phyloP scores from a whole-genome alignment of 1,139 yeast species.

The Suhomyces bribrorum region DNA sequence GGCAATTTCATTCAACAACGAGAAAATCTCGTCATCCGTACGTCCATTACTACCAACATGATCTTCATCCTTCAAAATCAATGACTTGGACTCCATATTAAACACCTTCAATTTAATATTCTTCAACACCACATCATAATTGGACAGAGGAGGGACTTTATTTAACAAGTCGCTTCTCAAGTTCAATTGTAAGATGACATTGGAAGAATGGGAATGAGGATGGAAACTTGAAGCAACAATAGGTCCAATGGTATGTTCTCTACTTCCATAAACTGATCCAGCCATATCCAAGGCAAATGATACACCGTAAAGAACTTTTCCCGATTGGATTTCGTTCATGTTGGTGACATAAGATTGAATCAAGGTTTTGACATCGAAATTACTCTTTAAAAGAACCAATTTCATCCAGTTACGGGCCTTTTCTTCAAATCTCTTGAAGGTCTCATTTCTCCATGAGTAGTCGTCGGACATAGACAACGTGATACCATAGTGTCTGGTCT shows the following conservation, averaged over 20 bases:
- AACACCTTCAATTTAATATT: constrained; percentile 22
- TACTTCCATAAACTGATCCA: constrained; percentile 52
- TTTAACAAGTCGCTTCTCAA: constrained; percentile 60
- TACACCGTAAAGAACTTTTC: constrained; percentile 69
- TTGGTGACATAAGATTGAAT: constrained; percentile 73
- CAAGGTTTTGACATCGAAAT: constrained; percentile 74
- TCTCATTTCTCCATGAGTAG: constrained; percentile 69
- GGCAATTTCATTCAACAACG: constrained; percentile 50
- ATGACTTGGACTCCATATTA: constrained; percentile 9
- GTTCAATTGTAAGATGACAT: constrained; percentile 62
- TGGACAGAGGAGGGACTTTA: constrained; percentile 35
- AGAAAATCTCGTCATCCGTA: constrained; percentile 34
- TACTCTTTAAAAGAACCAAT: constrained; percentile 53
- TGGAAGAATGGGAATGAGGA: constrained; percentile 8
- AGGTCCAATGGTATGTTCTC: constrained; percentile 1
- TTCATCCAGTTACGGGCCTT: constrained; percentile 70
- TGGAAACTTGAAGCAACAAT: constrained; percentile 3
- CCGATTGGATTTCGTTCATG: constrained; percentile 33
- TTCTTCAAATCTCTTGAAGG: constrained; percentile 60
- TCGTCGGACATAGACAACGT: constrained; percentile 75
- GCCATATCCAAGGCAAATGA: constrained; percentile 91
- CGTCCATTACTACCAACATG: neutral
- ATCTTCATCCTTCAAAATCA: neutral
- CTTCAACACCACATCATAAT: constrained; percentile 33
- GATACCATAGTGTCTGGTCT: constrained; percentile 58